Base-by-base conservation (phyloP, 345 rosid species). In the Cardamine resedifolia region DNA sequence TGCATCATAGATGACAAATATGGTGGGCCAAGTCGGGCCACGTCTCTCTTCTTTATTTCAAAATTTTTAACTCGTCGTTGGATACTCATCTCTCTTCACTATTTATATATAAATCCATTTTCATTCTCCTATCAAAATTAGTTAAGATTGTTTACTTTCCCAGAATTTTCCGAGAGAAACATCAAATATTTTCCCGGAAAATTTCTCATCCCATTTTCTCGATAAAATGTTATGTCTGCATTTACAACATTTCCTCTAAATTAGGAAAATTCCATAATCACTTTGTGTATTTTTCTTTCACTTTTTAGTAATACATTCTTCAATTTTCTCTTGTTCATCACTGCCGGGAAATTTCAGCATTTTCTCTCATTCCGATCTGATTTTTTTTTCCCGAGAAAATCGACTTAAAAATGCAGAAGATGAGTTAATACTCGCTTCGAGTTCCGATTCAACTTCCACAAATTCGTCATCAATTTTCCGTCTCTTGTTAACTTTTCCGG, bases 11-110 rank as follows among this genome's bases (percentile, higher is more conserved):
- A 59, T 60, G 58, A 75, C 78, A 70, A 70, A 47, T 36, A 10
- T 47, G 47, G 79, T 69, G 75, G 79, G 75, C 31, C 70, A 60
- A 68, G 53, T 70, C 52, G 21, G 55, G 31, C 71, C 79, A 76
- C 79, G 79, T 76, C 79, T 76, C 36, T 60, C 53, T 76, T 55
- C 60, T 36, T 34, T 63, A 76, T 61, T 61, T 75, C 69, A 58
- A 58, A 57, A 11, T n/a, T 30, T 44, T 62, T 0, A 6, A 27
- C 15, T 21, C 4, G n/a, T 23, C 28, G 52, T 26, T 55, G 31
- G 50, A 38, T 20, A 21, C 50, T 23, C 75, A 24, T 26, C 61
- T 70, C 52, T 39, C 28, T 23, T 23, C 60, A 73, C 30, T 59
- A 39, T 66, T 30, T 75, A 61, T 62, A 51, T 60, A 69, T 34